Evolutionary conservation across 805 yeast species (phyloP).

Genomic region (Wickerhamomyces chambardii): DNA sequence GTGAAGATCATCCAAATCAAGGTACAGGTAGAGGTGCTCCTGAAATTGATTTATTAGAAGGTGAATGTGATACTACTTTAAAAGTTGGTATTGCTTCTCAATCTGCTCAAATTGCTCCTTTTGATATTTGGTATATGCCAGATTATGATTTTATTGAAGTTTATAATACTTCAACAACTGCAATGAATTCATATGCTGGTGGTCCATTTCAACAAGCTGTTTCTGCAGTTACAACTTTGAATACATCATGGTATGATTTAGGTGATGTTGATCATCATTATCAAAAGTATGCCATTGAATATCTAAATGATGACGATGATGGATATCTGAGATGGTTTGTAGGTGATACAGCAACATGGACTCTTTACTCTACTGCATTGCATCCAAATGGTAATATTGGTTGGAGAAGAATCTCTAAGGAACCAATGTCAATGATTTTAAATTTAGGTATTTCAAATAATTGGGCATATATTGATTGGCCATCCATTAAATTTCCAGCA

Average conservation of each 20-base stretch:
- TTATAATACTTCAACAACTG: constrained; percentile 28
- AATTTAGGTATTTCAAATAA: constrained; percentile 40
- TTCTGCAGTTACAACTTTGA: constrained; percentile 35
- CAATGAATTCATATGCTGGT: constrained; percentile 37
- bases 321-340: constrained; percentile 31
- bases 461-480: constrained; percentile 46
- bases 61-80: constrained; percentile 24
- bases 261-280: constrained; percentile 12
- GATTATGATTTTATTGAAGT: constrained; percentile 37
- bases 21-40: constrained; percentile 44
- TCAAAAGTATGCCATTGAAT: constrained; percentile 37
- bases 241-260: constrained; percentile 37
- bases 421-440: constrained; percentile 40
- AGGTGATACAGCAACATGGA: constrained; percentile 37
- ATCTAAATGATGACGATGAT: constrained; percentile 22
- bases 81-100: constrained; percentile 36
- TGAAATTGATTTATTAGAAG: constrained; percentile 41
- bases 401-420: constrained; percentile 37
- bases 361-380: constrained; percentile 31
- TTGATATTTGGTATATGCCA: constrained; percentile 43
- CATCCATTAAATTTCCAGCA: constrained; percentile 31
- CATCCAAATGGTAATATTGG: constrained; percentile 42
- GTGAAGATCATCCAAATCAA: constrained; percentile 35
- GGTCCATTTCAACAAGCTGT: constrained; percentile 43
- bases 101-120: constrained; percentile 42